These are phyloP conservation scores for Beauveria sp. DNA, from an alignment of 2,329 filamentous ascomycete species.

Conservation along the genomic window DNA sequence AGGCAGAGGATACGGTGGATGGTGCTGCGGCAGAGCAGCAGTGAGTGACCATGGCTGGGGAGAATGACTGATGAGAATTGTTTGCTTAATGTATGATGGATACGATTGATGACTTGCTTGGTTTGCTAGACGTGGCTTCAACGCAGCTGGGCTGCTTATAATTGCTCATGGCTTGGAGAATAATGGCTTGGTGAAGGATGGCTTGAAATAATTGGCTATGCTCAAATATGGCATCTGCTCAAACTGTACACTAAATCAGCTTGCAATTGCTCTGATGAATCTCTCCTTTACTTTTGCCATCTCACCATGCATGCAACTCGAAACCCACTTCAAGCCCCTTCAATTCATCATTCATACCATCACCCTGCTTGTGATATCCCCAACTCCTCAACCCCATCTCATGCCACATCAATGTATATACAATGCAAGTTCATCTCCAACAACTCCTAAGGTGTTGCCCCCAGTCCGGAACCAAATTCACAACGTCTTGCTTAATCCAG, in stretches of 20 bases:
- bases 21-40: neutral
- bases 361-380: neutral
- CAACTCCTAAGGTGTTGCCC: neutral
- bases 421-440: neutral
- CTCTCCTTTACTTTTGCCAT: neutral
- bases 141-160: neutral
- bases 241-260: neutral
- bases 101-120: neutral
- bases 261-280: neutral
- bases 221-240: neutral
- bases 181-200: neutral
- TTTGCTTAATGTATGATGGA: neutral
- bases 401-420: constrained; percentile 1
- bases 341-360: neutral
- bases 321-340: neutral
- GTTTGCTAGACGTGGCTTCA: neutral
- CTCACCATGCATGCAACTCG: too few relatives aligned
- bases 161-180: neutral
- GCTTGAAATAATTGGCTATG: neutral
- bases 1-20: neutral
- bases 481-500: constrained; percentile 32
- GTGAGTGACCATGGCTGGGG: too few relatives aligned
- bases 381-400: constrained; percentile 1
- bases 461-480: too few relatives aligned
- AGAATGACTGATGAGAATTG: neutral